Conservation (phyloP, 495 filamentous ascomycete genomes). For the Penicillium coprophilum region DNA sequence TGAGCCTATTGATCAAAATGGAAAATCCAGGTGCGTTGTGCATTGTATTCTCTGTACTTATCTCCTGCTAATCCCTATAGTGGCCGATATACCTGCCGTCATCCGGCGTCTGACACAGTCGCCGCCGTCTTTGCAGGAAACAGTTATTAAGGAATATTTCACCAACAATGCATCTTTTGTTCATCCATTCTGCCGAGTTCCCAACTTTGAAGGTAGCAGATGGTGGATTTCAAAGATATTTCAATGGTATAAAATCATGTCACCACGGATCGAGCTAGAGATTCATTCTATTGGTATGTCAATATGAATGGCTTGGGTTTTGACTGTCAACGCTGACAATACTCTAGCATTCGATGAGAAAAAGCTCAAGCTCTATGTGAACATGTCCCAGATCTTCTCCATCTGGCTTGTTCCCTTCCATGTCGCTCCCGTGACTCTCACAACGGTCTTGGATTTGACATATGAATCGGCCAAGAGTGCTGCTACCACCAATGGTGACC, state of each 20-base stretch:
- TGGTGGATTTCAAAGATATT: conserved; percentile 66
- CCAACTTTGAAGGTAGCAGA: conserved; percentile 56
- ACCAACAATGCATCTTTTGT: conserved; percentile 65
- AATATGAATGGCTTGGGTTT: not conserved
- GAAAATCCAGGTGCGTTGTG: conserved; percentile 39
- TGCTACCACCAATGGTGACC: conserved; percentile 25
- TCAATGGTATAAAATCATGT: conserved; percentile 85
- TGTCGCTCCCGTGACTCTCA: conserved; percentile 62
- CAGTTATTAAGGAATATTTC: conserved; percentile 68
- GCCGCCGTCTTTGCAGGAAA: conserved; percentile 58
- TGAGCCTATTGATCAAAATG: conserved; percentile 24
- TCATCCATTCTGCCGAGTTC: conserved; percentile 79
- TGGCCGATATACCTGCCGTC: conserved; percentile 56
- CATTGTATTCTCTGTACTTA: not conserved
- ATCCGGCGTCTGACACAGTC: conserved; percentile 67
- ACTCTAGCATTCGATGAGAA: conserved; percentile 63
- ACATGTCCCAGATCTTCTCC: conserved; percentile 68
- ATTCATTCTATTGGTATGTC: conserved; percentile 66
- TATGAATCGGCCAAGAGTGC: conserved; percentile 24
- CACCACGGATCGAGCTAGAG: conserved; percentile 66
- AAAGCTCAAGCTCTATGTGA: conserved; percentile 65
- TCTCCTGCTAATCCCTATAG: conserved; percentile 21
- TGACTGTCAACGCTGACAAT: not conserved
- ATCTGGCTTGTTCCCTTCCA: conserved; percentile 77
- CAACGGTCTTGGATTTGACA: conserved; percentile 67